Conservation (phyloP, 129 eudicot species). For the Oenanthe sinensis region DNA sequence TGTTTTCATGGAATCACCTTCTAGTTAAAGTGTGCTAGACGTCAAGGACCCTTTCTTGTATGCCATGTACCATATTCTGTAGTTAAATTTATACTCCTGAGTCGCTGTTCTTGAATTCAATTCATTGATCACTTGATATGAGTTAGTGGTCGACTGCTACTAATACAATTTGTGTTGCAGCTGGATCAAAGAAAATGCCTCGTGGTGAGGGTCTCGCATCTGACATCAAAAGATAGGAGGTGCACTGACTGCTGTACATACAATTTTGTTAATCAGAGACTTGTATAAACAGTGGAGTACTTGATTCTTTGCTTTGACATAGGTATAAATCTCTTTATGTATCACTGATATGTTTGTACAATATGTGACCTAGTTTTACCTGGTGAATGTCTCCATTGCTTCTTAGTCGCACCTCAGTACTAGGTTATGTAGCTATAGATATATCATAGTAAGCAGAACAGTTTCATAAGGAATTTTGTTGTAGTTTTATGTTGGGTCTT, state of each 20-base stretch:
- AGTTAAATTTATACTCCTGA: not conserved
- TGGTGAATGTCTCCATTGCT: not conserved
- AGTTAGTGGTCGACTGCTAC: not conserved
- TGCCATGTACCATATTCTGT: not conserved
- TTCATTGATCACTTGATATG: not conserved
- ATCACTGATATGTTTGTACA: not conserved
- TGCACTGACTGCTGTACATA: constrained; percentile 19
- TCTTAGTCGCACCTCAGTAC: no score
- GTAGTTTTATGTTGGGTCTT: not conserved
- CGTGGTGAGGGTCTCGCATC: constrained; percentile 68
- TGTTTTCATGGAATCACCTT: not conserved
- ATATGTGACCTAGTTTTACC: not conserved
- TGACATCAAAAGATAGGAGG: not conserved
- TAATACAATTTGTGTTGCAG: constrained; percentile 22
- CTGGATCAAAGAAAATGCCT: constrained; percentile 80
- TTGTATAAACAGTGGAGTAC: not conserved
- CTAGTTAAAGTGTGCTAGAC: not conserved
- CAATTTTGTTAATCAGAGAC: constrained; percentile 24
- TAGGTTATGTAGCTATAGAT: not conserved
- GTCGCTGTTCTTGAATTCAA: not conserved
- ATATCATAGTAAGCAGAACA: not conserved
- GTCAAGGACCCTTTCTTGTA: not conserved
- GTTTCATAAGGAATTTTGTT: not conserved
- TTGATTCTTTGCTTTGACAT: not conserved
- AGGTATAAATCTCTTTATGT: not conserved